A percentile compares a stretch with the other conserved stretches of the same genome.
Evolutionary conservation across 257 asterid species (phyloP).

Genomic region (Plectranthus barbatus): DNA sequence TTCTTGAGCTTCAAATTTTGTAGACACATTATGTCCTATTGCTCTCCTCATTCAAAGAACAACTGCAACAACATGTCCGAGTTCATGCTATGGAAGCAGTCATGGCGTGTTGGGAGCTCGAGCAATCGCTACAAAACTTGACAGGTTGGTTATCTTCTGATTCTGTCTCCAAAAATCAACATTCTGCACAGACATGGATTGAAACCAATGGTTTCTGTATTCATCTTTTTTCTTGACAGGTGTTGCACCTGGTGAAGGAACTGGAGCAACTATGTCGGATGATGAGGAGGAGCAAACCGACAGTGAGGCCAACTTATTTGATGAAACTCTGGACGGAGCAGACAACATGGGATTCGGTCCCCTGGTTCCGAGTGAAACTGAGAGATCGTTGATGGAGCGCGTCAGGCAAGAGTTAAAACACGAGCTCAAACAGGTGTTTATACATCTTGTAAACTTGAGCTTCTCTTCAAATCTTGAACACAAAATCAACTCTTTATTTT

Average conservation of each 20-base stretch:
- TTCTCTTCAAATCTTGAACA: neutral
- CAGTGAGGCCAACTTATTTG: constrained; percentile 78
- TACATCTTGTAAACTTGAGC: neutral
- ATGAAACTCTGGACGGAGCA: constrained; percentile 69
- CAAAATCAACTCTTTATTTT: neutral
- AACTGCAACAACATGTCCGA: constrained; percentile 94
- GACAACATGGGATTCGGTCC: constrained; percentile 98
- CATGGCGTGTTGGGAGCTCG: constrained; percentile 99
- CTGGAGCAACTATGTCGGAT: constrained; percentile 99
- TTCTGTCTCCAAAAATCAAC: neutral
- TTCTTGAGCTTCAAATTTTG: constrained; percentile 13
- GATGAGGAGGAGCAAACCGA: constrained; percentile 91
- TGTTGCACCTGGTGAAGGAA: constrained; percentile 92
- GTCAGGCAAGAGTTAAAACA: constrained; percentile 92
- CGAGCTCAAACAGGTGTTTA: constrained; percentile 86
- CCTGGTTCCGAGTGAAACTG: constrained; percentile 79
- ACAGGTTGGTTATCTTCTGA: constrained; percentile 67
- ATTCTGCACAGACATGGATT: neutral
- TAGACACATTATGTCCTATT: constrained; percentile 90
- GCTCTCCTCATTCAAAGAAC: constrained; percentile 95
- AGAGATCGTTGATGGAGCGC: constrained; percentile 96
- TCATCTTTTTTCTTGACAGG: constrained; percentile 37
- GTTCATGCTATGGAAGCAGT: constrained; percentile 99
- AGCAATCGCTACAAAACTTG: constrained; percentile 94
- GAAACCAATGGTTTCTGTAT: neutral